A percentile compares a stretch with the other conserved stretches of the same genome.
These are phyloP conservation scores for Protomyces pachydermus DNA, from an alignment of 1,139 yeast species.

Conservation along the genomic window DNA sequence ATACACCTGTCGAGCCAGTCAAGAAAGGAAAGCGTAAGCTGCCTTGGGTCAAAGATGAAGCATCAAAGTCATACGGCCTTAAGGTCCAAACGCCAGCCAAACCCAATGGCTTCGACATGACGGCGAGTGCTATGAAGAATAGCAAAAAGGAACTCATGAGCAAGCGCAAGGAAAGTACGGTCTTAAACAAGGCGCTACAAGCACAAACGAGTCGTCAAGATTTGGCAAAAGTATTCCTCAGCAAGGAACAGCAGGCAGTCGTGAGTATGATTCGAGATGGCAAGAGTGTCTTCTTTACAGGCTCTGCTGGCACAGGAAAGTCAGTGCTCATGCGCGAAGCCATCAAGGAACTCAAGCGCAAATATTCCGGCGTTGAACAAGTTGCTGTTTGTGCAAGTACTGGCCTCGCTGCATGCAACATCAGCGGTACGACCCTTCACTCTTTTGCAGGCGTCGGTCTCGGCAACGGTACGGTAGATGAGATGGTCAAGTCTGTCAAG, in stretches of 20 bases:
- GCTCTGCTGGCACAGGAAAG: conserved; percentile 92
- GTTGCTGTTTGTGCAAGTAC: conserved; percentile 91
- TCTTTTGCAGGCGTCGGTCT: conserved; percentile 83
- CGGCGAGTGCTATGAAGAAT: conserved; percentile 10
- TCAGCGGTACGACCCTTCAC: conserved; percentile 82
- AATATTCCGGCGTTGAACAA: conserved; percentile 43
- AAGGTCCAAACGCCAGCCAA: not conserved
- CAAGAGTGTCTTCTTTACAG: conserved; percentile 72
- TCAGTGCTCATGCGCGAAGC: conserved; percentile 69
- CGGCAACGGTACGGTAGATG: conserved; percentile 49
- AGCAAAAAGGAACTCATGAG: conserved; percentile 6
- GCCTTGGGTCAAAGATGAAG: not conserved
- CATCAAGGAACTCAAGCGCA: conserved; percentile 53
- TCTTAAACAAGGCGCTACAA: not conserved
- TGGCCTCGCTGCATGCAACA: conserved; percentile 86
- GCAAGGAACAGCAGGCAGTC: conserved; percentile 68
- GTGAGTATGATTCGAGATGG: conserved; percentile 54
- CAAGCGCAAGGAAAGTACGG: conserved; percentile 7
- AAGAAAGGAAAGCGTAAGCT: not conserved
- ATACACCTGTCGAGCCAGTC: not conserved
- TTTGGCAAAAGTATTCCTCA: conserved; percentile 42
- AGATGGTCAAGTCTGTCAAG: conserved; percentile 53
- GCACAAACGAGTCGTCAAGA: not conserved
- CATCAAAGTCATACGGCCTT: not conserved
- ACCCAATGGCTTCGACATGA: conserved; percentile 6